phyloP scores from a whole-genome alignment of 768 basidiomycete genomes.

The Lactarius sanguifluus region DNA sequence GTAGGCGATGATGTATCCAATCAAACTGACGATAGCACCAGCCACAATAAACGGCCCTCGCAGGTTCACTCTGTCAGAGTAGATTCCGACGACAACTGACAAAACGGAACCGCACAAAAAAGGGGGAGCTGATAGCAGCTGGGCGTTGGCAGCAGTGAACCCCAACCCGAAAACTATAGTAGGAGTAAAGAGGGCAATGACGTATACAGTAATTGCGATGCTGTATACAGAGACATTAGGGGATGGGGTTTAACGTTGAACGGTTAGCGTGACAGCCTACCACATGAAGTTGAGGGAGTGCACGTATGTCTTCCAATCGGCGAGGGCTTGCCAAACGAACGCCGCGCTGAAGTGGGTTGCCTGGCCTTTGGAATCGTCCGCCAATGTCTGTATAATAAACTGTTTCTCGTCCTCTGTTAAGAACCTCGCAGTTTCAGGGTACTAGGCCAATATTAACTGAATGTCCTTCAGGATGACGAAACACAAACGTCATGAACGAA shows the following conservation, averaged over 20 bases:
- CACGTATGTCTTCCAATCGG: constrained; percentile 38
- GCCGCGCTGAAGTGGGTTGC: constrained; percentile 37
- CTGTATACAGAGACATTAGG: constrained; percentile 36
- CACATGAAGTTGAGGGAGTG: constrained; percentile 39
- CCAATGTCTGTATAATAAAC: constrained; percentile 34
- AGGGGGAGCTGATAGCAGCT: constrained; percentile 42
- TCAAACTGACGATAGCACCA: constrained; percentile 39
- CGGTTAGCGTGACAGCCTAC: constrained; percentile 28
- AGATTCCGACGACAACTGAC: constrained; percentile 35
- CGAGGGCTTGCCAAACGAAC: constrained; percentile 39
- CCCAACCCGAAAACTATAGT: constrained; percentile 42
- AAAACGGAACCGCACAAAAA: constrained; percentile 36
- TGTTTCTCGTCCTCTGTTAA: constrained; percentile 39
- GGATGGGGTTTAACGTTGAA: neutral
- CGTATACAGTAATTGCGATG: constrained; percentile 42
- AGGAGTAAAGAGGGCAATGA: constrained; percentile 41
- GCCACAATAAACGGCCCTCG: constrained; percentile 53
- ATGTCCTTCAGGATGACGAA: neutral
- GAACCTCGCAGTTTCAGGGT: constrained; percentile 47
- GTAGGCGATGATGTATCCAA: constrained; percentile 54
- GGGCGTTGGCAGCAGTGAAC: constrained; percentile 45
- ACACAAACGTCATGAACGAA: constrained; percentile 41
- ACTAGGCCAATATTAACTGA: constrained; percentile 31
- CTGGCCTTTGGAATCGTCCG: constrained; percentile 34
- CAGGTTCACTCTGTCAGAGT: constrained; percentile 39